Evolutionary conservation across 2,329 filamentous ascomycete species (phyloP).

Genomic region (Fusarium devonianum): DNA sequence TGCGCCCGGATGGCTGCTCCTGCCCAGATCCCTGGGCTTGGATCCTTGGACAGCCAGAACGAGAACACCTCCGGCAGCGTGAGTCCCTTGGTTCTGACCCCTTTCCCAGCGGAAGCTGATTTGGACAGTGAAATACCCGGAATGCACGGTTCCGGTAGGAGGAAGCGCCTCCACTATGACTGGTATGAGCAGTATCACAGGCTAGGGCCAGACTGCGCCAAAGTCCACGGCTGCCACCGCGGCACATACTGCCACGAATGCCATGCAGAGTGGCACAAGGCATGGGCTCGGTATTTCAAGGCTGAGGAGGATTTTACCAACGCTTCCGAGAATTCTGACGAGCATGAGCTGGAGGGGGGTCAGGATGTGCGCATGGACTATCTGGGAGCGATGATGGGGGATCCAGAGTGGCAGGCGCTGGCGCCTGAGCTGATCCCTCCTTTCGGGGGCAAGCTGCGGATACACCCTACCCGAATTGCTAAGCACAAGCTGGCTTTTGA

Average conservation of each 20-base stretch:
- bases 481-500: slow-evolving; percentile 19
- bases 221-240: slow-evolving; percentile 28
- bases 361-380: slow-evolving; percentile 15
- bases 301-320: slow-evolving; percentile 14
- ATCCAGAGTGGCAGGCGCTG: slow-evolving; percentile 3
- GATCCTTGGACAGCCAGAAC: not conserved
- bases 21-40: not conserved
- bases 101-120: slow-evolving; percentile 6
- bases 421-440: slow-evolving; percentile 19
- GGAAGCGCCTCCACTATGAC: slow-evolving; percentile 22
- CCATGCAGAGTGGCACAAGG: slow-evolving; percentile 31
- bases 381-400: slow-evolving; percentile 8
- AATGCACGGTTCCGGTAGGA: slow-evolving; percentile 20
- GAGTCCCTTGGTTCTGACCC: slow-evolving; percentile 6
- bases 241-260: slow-evolving; percentile 26
- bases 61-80: not conserved
- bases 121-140: slow-evolving; percentile 28
- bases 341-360: slow-evolving; percentile 1
- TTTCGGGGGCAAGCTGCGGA: slow-evolving; percentile 21
- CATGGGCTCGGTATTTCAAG: slow-evolving; percentile 28
- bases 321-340: slow-evolving; percentile 11
- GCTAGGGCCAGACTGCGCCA: slow-evolving; percentile 25
- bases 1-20: not conserved
- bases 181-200: slow-evolving; percentile 37
- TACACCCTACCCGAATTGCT: slow-evolving; percentile 28